Base-by-base conservation (phyloP, 805 yeast genomes). In the Zygosaccharomyces gambellarensis region DNA sequence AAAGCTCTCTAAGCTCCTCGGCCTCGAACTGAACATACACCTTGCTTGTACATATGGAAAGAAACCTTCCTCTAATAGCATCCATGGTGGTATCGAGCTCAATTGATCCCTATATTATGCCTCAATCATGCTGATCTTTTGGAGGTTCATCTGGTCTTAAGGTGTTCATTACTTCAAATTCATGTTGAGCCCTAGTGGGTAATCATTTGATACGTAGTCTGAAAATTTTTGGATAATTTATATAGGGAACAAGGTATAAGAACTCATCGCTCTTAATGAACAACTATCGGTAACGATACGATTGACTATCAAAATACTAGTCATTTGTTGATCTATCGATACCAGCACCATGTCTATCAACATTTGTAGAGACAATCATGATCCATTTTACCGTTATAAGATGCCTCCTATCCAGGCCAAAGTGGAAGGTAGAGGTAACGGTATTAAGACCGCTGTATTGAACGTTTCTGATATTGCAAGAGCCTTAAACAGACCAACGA, bases 381-480 rank as follows among this genome's bases (percentile, higher is more conserved):
- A 94, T 76, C 97, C 97, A 40, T 94, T 94, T 71, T 94, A 94
- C 82, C 96, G 99, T 77, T 94, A 94, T 74, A 94, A 94, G 77
- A 94, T 94, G 99, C 99, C 99, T 67, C 86, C 95, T 39, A 85
- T 94, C 72, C 95, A 87, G 74, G 87, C 97, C 60, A 94, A 94
- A 79, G 88, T 88, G 58, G 98, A 94, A 75, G 99, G 99, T 71
- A 82, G 96, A 69, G 99, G 99, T 76, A 94, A 94, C 75, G 99
- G 99, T 83, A 94, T 94, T 73, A 90, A 90, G 71, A 94, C 99
- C 22, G 95, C 92, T 48, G 84, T 94, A 49, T 81, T 89, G 58
- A 94, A 94, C 72, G 82, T 89, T 48, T 74, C 86, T 36, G 98
- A 94, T 65, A 97, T 94, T 53, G 95, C 97, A 36, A 82, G 96